These are phyloP conservation scores for Agaricus sinodeliciosus DNA, from an alignment of 768 basidiomycete genomes.

Conservation along the genomic window DNA sequence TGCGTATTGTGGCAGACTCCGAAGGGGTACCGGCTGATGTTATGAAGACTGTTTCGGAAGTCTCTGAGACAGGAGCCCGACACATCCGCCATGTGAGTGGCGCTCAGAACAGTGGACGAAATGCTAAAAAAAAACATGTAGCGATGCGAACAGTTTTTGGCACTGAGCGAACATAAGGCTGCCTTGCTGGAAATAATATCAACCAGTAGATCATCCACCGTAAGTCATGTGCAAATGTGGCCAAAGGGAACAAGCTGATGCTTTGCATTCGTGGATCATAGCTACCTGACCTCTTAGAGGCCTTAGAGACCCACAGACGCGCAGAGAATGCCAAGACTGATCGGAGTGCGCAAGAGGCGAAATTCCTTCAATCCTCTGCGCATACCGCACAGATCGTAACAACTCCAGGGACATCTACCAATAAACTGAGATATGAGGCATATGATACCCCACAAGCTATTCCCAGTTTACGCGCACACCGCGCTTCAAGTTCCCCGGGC, in stretches of 20 bases:
- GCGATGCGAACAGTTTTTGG: constrained; percentile 69
- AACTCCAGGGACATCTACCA: constrained; percentile 17
- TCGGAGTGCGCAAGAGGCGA: constrained; percentile 7
- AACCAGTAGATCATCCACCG: constrained; percentile 49
- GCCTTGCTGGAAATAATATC: constrained; percentile 41
- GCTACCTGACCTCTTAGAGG: constrained; percentile 66
- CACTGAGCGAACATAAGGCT: constrained; percentile 36
- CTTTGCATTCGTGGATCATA: constrained; percentile 18
- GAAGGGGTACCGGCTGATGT: constrained; percentile 43
- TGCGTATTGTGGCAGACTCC: constrained; percentile 54
- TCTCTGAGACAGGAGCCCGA: constrained; percentile 38
- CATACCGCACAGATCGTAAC: constrained; percentile 3
- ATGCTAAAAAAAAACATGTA: constrained; percentile 18
- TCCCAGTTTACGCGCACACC: constrained; percentile 32
- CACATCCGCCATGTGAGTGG: constrained; percentile 36
- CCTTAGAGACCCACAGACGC: constrained; percentile 32
- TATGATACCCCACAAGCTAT: constrained; percentile 57
- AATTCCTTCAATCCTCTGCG: constrained; percentile 10
- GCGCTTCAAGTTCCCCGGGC: constrained; percentile 21
- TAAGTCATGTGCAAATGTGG: constrained; percentile 19
- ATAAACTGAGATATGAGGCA: constrained; percentile 59
- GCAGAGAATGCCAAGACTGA: constrained; percentile 12
- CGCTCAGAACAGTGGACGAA: background rate
- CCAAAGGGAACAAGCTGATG: background rate
- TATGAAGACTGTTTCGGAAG: constrained; percentile 30